Base-by-base conservation (phyloP, 345 rosid species). In the Turritis glabra region DNA sequence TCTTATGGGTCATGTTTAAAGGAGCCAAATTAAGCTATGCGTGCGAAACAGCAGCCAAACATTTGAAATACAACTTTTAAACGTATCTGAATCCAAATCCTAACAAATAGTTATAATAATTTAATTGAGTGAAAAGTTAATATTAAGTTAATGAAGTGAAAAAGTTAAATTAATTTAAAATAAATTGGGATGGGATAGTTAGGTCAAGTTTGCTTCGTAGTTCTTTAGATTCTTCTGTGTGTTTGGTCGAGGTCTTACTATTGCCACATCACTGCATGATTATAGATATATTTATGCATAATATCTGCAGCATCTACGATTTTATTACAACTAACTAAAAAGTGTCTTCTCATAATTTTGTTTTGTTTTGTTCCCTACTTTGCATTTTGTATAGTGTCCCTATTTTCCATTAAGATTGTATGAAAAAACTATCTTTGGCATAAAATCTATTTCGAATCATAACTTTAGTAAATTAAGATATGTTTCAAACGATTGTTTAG, bases 11-110 rank as follows among this genome's bases (percentile, higher is more conserved):
- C 80, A 54, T 76, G 57, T 76, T 76, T 19, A 54, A 63, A 69
- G 74, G 80, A 76, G 80, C 75, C 80, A 76, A 44, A 37, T 76
- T 76, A 76, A 69, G 80, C 75, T 62, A 14, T 70, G 71, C 71
- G 52, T 62, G 58, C 8, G 65, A 75, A 67, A 75, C 79, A 74
- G 79, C 69, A 75, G 74, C 75, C 71, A 76, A 62, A 76, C 80
- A 76, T 55, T 25, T 63, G 75, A 70, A 54, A 76, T 71, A 69
- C 66, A 70, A 63, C 65, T 76, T 76, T 76, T 63, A 54, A 54
- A 70, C 75, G 75, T 70, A 69, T 76, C 75, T 46, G 62, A 25
- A 44, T 26, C 51, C 52, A 62, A 33, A 70, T 76, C 80, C 44
- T 63, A 69, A 69, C 80, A 27, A 54, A 64, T 63, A 54, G 33